Conservation (phyloP, 1,139 yeast species). For the Tardiomyces blankii region DNA sequence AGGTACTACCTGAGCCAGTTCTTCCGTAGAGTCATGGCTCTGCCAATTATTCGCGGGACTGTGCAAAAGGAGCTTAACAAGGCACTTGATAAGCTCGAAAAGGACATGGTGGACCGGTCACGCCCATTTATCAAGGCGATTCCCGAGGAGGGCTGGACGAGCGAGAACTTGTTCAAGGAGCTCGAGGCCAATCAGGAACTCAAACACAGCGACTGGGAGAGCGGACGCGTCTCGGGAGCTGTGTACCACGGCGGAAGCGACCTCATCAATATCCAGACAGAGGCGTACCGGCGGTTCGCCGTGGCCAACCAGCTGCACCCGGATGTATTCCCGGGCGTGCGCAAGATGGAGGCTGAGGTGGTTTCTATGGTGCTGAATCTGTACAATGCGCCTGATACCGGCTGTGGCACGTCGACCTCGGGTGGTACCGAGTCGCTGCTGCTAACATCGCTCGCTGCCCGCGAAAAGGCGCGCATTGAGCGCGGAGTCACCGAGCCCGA, state of each 20-base stretch:
- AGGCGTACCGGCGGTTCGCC: constrained; percentile 64
- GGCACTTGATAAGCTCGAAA: constrained; percentile 9
- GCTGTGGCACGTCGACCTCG: constrained; percentile 84
- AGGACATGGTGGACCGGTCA: constrained; percentile 9
- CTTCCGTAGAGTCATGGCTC: constrained; percentile 1
- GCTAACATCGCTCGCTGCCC: constrained; percentile 78
- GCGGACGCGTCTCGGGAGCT: constrained; percentile 86
- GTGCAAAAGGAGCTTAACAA: constrained; percentile 8
- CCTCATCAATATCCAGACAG: constrained; percentile 57
- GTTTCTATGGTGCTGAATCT: constrained; percentile 79
- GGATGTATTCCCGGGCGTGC: constrained; percentile 90
- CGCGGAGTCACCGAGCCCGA: constrained; percentile 67
- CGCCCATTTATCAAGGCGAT: constrained; percentile 7
- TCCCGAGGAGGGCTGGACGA: constrained; percentile 35
- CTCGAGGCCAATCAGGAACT: constrained; percentile 31
- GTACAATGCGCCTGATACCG: constrained; percentile 61
- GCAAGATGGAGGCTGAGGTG: constrained; percentile 94
- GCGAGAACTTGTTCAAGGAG: constrained; percentile 34
- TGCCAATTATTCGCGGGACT: constrained; percentile 8
- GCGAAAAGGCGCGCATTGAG: constrained; percentile 50
- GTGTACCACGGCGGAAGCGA: constrained; percentile 91
- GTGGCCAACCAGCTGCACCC: constrained; percentile 95
- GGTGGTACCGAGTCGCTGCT: constrained; percentile 96
- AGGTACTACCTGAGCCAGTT: neutral
- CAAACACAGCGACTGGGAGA: constrained; percentile 68